Base-by-base conservation (phyloP, 1,284 basidiomycete species). In the Puccinia triticina region DNA sequence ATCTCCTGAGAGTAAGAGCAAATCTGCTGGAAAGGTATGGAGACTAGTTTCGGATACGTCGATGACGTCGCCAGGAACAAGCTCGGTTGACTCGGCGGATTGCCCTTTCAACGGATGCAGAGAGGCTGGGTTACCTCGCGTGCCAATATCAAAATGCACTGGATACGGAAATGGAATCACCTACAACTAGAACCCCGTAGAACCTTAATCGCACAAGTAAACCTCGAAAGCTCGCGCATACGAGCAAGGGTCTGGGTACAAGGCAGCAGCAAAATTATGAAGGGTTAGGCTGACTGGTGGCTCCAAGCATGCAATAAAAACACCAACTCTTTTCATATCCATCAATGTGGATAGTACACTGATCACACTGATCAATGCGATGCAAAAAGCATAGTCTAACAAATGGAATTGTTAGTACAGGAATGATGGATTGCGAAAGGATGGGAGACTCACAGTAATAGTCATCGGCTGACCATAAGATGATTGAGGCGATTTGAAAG, bases 151-250 rank as follows among this genome's bases (percentile, higher is more conserved):
- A 40, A 74, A 53, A 76, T 55, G 53, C 37, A 43, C 14, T 50
- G n/a, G 64, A 71, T 73, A 66, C 55, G 83, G 59, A 64, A 83
- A 71, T 74, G 55, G 21, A 34, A 77, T 18, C 10, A 86, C 91
- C 84, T 87, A 94, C 95, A 97, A 84, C 89, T 87, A 3, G 92
- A 92, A 84, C 94, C 91, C 32, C 92, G 89, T 48, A 93, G 89
- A 10, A 94, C 91, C 79, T 90, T 90, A 48, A 96, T 92, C 75
- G 91, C 89, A 87, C 96, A 98, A 26, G 91, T 90, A 88, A 97
- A 97, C 66, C 92, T 90, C 14, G 95, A 98, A 95, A 99, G 97
- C 86, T 98, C 94, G 50, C 94, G 91, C 96, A 99, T 98, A 48
- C 96, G 90, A 80, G 91, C 89, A 83, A 99, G 94, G 12, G 95